phyloP scores from a whole-genome alignment of 805 yeast genomes.

The Suhomyces pyralidae region DNA sequence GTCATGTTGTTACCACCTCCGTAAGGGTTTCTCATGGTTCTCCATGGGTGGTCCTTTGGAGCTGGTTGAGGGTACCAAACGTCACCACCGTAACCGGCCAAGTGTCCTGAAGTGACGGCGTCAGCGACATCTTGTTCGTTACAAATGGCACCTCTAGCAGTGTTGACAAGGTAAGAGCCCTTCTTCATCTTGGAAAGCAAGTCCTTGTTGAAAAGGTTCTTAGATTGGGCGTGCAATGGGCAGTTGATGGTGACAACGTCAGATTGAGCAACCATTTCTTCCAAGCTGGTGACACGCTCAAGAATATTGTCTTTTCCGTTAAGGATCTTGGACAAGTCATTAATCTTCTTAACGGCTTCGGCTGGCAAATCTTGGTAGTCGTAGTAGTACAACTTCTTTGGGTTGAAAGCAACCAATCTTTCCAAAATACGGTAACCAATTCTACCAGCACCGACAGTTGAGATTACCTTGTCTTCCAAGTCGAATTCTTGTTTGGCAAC shows the following conservation, averaged over 20 bases:
- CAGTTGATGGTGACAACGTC: conserved; percentile 76
- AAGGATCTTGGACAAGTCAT: conserved; percentile 32
- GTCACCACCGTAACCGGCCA: conserved; percentile 82
- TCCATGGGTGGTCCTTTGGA: conserved; percentile 75
- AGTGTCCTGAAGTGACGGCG: conserved; percentile 64
- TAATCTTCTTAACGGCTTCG: conserved; percentile 43
- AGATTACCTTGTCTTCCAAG: conserved; percentile 69
- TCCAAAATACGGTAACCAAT: conserved; percentile 75
- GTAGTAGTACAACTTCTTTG: conserved; percentile 68
- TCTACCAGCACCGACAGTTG: conserved; percentile 82
- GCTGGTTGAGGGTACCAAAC: conserved; percentile 88
- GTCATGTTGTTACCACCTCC: conserved; percentile 85
- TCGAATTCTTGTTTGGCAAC: conserved; percentile 73
- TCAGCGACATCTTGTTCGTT: conserved; percentile 72
- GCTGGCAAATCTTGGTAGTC: conserved; percentile 69
- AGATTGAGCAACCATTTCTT: conserved; percentile 63
- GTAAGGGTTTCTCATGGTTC: conserved; percentile 59
- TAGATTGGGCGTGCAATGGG: conserved; percentile 70
- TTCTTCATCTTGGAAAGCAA: conserved; percentile 47
- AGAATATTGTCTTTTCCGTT: conserved; percentile 58
- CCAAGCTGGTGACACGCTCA: conserved; percentile 55
- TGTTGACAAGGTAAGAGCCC: conserved; percentile 15
- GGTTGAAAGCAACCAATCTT: conserved; percentile 69
- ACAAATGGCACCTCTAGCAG: conserved; percentile 62
- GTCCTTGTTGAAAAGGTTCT: conserved; percentile 65